Evolutionary conservation across 768 basidiomycete genomes (phyloP).

Genomic region (Kwoniella shandongensis): DNA sequence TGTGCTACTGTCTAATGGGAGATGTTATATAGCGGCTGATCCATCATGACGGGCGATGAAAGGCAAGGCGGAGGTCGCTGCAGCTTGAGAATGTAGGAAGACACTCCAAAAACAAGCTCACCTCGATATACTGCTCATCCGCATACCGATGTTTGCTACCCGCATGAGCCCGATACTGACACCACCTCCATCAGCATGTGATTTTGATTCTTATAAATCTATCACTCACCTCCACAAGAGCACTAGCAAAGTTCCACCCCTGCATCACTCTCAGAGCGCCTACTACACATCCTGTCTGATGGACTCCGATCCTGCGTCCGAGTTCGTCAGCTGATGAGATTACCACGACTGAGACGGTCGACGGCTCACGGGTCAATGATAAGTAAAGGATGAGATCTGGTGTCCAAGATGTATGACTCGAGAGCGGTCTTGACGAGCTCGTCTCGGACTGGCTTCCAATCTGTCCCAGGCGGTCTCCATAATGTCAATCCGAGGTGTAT

Average conservation of each 20-base stretch:
- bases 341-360: not conserved
- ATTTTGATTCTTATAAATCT: not conserved
- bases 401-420: conserved; percentile 42
- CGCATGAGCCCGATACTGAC: conserved; percentile 47
- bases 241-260: conserved; percentile 50
- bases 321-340: not conserved
- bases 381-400: conserved; percentile 36
- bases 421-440: conserved; percentile 46
- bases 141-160: conserved; percentile 46
- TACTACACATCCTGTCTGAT: conserved; percentile 48
- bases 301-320: conserved; percentile 42
- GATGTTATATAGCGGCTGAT: not conserved
- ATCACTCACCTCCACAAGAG: conserved; percentile 42
- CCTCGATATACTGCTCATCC: conserved; percentile 53
- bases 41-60: not conserved
- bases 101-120: conserved; percentile 8
- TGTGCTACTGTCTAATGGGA: not conserved
- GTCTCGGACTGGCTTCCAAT: conserved; percentile 50
- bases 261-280: conserved; percentile 45
- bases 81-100: not conserved
- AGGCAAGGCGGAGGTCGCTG: not conserved
- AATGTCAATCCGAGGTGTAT: conserved; percentile 44
- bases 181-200: not conserved
- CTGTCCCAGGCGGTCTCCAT: conserved; percentile 34
- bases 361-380: conserved; percentile 47